These are phyloP conservation scores for Penicillium verhagenii DNA, from an alignment of 495 filamentous ascomycete genomes.

Conservation along the genomic window DNA sequence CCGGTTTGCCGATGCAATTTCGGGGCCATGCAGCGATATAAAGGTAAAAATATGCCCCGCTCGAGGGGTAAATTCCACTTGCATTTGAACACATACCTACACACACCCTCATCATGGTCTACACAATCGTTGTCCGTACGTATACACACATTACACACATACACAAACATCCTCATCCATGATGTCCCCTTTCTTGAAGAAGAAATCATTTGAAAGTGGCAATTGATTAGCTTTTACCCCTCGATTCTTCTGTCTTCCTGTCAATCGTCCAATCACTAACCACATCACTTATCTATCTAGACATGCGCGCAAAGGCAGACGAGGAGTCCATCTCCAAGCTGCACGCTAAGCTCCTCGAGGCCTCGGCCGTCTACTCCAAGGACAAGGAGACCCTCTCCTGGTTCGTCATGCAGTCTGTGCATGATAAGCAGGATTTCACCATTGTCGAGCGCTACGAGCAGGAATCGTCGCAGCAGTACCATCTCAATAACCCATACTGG, in stretches of 20 bases:
- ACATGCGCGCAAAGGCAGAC: constrained; percentile 64
- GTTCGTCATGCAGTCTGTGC: constrained; percentile 66
- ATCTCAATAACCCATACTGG: constrained; percentile 67
- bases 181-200: too few relatives aligned
- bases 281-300: too few relatives aligned
- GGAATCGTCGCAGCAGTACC: constrained; percentile 59
- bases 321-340: constrained; percentile 59
- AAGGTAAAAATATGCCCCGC: constrained; percentile 12
- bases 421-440: constrained; percentile 63
- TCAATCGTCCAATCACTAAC: too few relatives aligned
- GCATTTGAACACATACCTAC: not conserved
- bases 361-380: constrained; percentile 60
- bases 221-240: too few relatives aligned
- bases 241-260: too few relatives aligned
- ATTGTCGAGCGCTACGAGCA: constrained; percentile 66
- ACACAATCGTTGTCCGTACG: constrained; percentile 59
- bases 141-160: too few relatives aligned
- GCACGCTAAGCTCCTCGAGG: constrained; percentile 65
- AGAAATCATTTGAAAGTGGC: too few relatives aligned
- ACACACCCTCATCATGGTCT: constrained; percentile 36
- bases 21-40: not conserved
- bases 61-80: constrained; percentile 2
- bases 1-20: constrained; percentile 11
- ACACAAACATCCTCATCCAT: too few relatives aligned
- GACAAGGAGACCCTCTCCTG: constrained; percentile 67